phyloP scores from a whole-genome alignment of 2,329 filamentous ascomycete species.

The Stenocarpella maydis region DNA sequence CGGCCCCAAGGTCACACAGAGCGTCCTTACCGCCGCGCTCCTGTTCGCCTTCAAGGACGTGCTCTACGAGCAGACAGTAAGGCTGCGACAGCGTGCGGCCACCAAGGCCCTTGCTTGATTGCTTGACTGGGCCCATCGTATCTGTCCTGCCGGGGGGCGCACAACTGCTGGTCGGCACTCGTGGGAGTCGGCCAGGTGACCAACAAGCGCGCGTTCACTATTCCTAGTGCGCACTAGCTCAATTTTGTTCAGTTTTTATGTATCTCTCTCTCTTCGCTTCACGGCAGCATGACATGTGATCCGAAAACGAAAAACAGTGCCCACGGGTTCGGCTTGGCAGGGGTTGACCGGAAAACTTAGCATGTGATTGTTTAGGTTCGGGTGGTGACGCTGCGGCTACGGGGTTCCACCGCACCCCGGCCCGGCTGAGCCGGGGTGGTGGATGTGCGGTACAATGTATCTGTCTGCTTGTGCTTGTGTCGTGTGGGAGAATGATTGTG shows the following conservation, averaged over 20 bases:
- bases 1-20: slow-evolving; percentile 95
- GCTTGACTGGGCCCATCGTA: background rate
- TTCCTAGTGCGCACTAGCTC: background rate
- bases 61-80: slow-evolving; percentile 83
- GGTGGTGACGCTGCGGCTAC: slow-evolving; percentile 15
- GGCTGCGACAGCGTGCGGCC: slow-evolving; percentile 61
- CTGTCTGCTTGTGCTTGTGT: background rate
- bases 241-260: no score
- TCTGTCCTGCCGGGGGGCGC: background rate
- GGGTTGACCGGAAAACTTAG: background rate
- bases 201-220: background rate
- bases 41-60: slow-evolving; percentile 98
- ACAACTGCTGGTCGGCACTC: background rate
- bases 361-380: slow-evolving; percentile 17
- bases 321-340: slow-evolving; percentile 18
- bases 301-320: background rate
- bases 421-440: background rate
- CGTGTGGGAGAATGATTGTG: background rate
- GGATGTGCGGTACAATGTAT: background rate
- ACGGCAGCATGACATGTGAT: slow-evolving; percentile 11
- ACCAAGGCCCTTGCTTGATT: slow-evolving; percentile 45
- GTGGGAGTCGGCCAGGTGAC: background rate
- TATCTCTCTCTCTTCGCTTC: background rate
- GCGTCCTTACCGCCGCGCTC: slow-evolving; percentile 94
- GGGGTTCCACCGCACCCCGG: slow-evolving; percentile 1